These are phyloP conservation scores for Fusarium sp. DNA, from an alignment of 2,329 filamentous ascomycete genomes.

Conservation along the genomic window DNA sequence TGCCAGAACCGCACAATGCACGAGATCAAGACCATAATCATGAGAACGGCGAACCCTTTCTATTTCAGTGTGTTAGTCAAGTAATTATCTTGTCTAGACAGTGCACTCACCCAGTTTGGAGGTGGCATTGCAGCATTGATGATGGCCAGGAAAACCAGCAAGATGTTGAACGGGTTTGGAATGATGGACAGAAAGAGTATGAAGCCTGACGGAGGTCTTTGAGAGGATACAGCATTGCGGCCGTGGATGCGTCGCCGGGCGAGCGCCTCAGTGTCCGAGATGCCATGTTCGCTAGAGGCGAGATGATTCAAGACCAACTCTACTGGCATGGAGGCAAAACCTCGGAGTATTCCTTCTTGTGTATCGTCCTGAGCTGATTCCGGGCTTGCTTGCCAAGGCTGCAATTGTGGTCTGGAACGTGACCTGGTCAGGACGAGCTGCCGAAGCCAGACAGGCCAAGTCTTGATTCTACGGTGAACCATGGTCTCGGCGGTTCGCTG, in stretches of 20 bases:
- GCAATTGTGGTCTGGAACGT: background rate
- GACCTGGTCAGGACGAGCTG: background rate
- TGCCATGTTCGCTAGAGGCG: background rate
- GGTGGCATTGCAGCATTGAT: background rate
- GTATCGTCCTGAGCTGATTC: background rate
- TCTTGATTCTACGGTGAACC: background rate
- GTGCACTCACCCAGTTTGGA: background rate
- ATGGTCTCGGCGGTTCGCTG: background rate
- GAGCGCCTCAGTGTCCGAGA: background rate
- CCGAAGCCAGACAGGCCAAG: background rate
- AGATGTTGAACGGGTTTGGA: background rate
- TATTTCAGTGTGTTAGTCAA: background rate
- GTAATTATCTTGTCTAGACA: background rate
- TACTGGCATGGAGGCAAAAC: background rate
- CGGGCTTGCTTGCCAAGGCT: background rate
- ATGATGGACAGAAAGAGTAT: background rate
- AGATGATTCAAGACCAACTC: background rate
- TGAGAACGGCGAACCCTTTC: background rate
- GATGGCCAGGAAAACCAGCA: background rate
- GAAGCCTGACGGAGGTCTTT: background rate
- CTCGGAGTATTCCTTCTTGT: background rate
- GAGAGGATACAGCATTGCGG: background rate
- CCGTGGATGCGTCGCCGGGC: background rate
- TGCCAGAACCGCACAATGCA: background rate
- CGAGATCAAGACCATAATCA: background rate